Conservation (phyloP, 805 yeast genomes). For the Zygotorulaspora chibaensis region DNA sequence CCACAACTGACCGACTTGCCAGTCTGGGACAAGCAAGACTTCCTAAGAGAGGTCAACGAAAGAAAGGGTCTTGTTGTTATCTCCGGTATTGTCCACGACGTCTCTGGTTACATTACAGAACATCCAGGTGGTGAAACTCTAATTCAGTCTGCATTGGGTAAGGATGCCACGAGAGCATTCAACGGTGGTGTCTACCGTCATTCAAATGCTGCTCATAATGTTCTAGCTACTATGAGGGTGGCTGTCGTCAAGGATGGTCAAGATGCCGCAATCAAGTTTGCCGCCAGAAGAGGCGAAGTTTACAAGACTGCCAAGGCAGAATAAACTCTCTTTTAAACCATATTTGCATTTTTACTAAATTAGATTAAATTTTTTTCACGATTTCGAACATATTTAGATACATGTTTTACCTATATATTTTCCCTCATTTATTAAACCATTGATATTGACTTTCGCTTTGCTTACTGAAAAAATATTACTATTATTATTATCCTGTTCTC, state of each 20-base stretch:
- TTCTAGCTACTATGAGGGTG: slow-evolving; percentile 76
- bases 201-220: slow-evolving; percentile 80
- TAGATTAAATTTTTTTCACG: too few relatives aligned
- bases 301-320: slow-evolving; percentile 19
- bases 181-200: slow-evolving; percentile 84
- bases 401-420: too few relatives aligned
- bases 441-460: too few relatives aligned
- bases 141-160: slow-evolving; percentile 65
- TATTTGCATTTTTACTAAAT: too few relatives aligned
- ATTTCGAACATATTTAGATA: too few relatives aligned
- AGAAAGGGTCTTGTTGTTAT: slow-evolving; percentile 62
- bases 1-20: slow-evolving; percentile 61
- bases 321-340: not conserved
- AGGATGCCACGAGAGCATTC: slow-evolving; percentile 80
- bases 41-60: slow-evolving; percentile 46
- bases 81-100: slow-evolving; percentile 77
- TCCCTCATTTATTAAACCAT: too few relatives aligned
- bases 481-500: not conserved
- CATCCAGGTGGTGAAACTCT: slow-evolving; percentile 85
- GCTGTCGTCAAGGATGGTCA: slow-evolving; percentile 70
- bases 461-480: not conserved
- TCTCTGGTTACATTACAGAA: slow-evolving; percentile 59
- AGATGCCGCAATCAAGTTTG: slow-evolving; percentile 47
- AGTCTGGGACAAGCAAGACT: slow-evolving; percentile 66
- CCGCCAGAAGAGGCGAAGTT: slow-evolving; percentile 35